Conservation (phyloP, 768 basidiomycete species). For the Amanita fuliginea region DNA sequence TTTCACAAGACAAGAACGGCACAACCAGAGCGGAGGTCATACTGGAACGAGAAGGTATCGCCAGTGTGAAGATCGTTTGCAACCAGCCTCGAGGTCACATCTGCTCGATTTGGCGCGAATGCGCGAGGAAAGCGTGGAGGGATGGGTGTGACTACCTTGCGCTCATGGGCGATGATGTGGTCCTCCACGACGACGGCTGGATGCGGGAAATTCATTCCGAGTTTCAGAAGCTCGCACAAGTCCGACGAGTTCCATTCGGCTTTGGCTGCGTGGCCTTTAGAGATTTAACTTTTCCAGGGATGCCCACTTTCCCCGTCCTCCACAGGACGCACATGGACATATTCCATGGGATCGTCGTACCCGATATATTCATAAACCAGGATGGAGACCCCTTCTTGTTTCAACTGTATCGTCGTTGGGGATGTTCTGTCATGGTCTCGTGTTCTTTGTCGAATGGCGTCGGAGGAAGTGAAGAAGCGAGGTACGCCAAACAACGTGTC, state of each 20-base stretch:
- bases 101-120: constrained; percentile 43
- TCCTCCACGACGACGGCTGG: constrained; percentile 42
- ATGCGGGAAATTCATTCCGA: constrained; percentile 27
- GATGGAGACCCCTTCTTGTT: constrained; percentile 49
- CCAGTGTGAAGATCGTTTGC: constrained; percentile 26
- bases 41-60: constrained; percentile 25
- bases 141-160: constrained; percentile 39
- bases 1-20: constrained; percentile 8
- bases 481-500: constrained; percentile 35
- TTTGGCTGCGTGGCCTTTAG: constrained; percentile 51
- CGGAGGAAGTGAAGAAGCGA: constrained; percentile 33
- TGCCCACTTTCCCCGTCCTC: constrained; percentile 52
- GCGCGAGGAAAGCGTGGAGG: constrained; percentile 34
- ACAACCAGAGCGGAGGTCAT: constrained; percentile 23
- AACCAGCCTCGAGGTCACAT: constrained; percentile 30
- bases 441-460: constrained; percentile 30
- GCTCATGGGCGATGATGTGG: constrained; percentile 46
- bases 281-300: constrained; percentile 42
- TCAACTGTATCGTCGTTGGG: constrained; percentile 51
- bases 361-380: constrained; percentile 43
- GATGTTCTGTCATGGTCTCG: constrained; percentile 33
- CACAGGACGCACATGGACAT: constrained; percentile 44
- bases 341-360: constrained; percentile 38
- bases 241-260: constrained; percentile 25
- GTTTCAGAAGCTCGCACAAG: constrained; percentile 24